Conservation (phyloP, 495 filamentous ascomycete species). For the Clavariopsis aquatica region DNA sequence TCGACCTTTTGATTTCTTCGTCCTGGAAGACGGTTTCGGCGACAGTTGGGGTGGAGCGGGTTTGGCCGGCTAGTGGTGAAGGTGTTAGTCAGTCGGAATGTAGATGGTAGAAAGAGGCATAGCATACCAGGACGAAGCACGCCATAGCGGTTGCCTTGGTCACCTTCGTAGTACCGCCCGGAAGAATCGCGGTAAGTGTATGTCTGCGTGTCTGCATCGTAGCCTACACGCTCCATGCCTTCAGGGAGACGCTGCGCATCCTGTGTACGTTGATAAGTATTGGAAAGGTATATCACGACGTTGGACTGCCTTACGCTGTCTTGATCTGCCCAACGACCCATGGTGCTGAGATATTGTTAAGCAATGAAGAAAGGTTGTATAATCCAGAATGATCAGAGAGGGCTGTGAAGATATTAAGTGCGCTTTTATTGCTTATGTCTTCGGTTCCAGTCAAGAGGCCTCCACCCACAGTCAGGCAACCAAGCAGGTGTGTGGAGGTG, state of each 20-base stretch:
- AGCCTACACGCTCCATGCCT: slow-evolving; percentile 55
- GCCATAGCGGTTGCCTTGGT: slow-evolving; percentile 52
- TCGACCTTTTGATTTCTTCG: slow-evolving; percentile 13
- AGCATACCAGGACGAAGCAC: slow-evolving; percentile 38
- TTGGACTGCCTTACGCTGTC: slow-evolving; percentile 17
- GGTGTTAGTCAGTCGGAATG: background rate
- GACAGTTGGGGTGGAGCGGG: slow-evolving; percentile 7
- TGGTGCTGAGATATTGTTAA: slow-evolving; percentile 1
- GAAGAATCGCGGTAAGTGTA: slow-evolving; percentile 52
- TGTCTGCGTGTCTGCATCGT: slow-evolving; percentile 55
- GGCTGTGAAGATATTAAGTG: background rate
- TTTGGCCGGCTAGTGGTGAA: slow-evolving; percentile 14
- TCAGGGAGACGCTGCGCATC: slow-evolving; percentile 56
- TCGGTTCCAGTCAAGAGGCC: too few species aligned
- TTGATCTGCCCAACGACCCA: slow-evolving; percentile 35
- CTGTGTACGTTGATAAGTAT: slow-evolving; percentile 32
- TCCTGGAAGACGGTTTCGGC: slow-evolving; percentile 11
- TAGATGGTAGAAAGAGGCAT: background rate
- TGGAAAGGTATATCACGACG: background rate
- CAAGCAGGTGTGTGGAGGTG: background rate
- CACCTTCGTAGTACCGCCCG: slow-evolving; percentile 47
- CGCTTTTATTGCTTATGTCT: background rate
- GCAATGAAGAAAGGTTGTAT: background rate
- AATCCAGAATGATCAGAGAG: background rate
- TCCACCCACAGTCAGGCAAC: too few species aligned